These are phyloP conservation scores for Balakata baccata DNA, from an alignment of 345 rosid species.

Conservation along the genomic window DNA sequence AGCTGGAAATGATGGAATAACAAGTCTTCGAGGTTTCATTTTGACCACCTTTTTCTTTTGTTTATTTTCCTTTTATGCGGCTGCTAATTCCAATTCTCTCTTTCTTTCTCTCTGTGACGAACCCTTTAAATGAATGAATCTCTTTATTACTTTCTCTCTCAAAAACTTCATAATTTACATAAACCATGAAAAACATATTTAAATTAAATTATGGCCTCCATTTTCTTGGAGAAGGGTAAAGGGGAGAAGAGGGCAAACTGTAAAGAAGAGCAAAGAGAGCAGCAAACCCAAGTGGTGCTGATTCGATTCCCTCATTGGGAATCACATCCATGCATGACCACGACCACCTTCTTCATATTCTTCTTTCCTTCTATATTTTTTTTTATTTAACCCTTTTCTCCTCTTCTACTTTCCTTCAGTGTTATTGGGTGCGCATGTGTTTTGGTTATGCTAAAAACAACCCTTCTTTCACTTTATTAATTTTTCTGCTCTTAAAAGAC, in stretches of 20 bases:
- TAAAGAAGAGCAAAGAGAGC: slow-evolving; percentile 36
- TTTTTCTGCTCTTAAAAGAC: background rate
- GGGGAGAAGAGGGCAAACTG: slow-evolving; percentile 40
- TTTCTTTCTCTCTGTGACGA: too few species aligned
- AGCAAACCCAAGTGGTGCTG: slow-evolving; percentile 32
- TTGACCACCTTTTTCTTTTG: slow-evolving; percentile 49
- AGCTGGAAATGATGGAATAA: slow-evolving; percentile 37
- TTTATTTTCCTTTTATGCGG: slow-evolving; percentile 30
- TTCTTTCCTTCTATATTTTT: background rate
- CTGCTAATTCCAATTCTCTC: slow-evolving; percentile 22
- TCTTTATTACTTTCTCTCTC: too few species aligned
- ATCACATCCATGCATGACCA: slow-evolving; percentile 51
- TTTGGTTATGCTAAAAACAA: background rate
- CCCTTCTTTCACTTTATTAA: slow-evolving; percentile 2
- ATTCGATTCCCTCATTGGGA: slow-evolving; percentile 50
- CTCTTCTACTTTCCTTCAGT: background rate
- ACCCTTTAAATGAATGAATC: too few species aligned
- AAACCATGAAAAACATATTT: background rate
- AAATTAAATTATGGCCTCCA: slow-evolving; percentile 32
- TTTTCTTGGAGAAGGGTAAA: slow-evolving; percentile 58
- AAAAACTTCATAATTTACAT: background rate
- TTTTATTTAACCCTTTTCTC: background rate
- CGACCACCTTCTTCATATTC: slow-evolving; percentile 28
- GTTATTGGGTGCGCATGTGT: slow-evolving; percentile 5
- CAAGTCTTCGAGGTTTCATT: slow-evolving; percentile 43